Evolutionary conservation across 371 early-diverging fungal species (phyloP).

Genomic region (Mucor sp.): DNA sequence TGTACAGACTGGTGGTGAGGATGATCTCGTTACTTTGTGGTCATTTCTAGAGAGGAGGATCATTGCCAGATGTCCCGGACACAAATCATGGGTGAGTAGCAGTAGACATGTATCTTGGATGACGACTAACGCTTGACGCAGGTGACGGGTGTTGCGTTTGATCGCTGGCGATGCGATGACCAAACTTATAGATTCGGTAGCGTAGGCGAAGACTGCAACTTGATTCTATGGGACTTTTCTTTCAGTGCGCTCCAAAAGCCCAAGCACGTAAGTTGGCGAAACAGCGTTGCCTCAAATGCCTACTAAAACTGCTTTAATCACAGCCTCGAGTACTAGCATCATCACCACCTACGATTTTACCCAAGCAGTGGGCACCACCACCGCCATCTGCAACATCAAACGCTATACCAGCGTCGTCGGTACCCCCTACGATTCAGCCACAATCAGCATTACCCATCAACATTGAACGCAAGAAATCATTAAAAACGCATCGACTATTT

Average conservation of each 20-base stretch:
- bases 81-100: slow-evolving; percentile 84
- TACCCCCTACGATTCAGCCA: background rate
- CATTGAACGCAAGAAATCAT: slow-evolving; percentile 26
- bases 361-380: slow-evolving; percentile 2
- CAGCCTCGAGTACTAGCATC: slow-evolving; percentile 6
- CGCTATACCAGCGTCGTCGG: background rate
- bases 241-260: slow-evolving; percentile 77
- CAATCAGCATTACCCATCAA: background rate
- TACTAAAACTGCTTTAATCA: background rate
- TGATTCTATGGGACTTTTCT: slow-evolving; percentile 96
- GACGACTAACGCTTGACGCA: background rate
- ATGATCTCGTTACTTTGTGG: slow-evolving; percentile 96
- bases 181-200: slow-evolving; percentile 86
- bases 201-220: slow-evolving; percentile 88
- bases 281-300: too few species aligned
- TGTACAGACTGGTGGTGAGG: slow-evolving; percentile 85
- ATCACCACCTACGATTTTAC: background rate
- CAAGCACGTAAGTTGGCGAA: slow-evolving; percentile 53
- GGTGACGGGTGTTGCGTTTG: slow-evolving; percentile 88
- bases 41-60: slow-evolving; percentile 73
- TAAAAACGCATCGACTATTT: slow-evolving; percentile 19
- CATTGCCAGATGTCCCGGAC: slow-evolving; percentile 92
- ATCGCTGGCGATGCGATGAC: slow-evolving; percentile 85
- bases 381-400: background rate
- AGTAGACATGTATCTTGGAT: background rate